Percentiles rank a stretch among this genome's conserved stretches.
Evolutionary conservation across 768 basidiomycete species (phyloP).

Genomic region (Chalciporus pseudorubinellus): DNA sequence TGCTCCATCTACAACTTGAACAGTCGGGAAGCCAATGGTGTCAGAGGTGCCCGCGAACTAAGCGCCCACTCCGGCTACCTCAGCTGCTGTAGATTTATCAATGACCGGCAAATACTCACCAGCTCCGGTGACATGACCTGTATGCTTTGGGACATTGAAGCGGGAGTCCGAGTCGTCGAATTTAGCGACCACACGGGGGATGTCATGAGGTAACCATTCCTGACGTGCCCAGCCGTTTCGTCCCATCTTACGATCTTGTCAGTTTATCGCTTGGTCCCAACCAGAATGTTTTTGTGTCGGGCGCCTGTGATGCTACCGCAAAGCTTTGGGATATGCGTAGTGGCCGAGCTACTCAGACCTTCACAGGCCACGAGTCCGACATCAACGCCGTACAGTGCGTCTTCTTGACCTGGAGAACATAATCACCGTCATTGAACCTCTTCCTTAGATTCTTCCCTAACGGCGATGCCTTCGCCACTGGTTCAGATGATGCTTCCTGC

Average conservation of each 20-base stretch:
- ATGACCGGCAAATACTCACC: conserved; percentile 97
- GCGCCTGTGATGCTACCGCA: conserved; percentile 96
- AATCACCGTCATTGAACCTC: conserved; percentile 5
- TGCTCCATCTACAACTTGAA: conserved; percentile 97
- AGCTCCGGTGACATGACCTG: conserved; percentile 99
- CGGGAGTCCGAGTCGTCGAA: conserved; percentile 95
- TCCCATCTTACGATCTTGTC: conserved; percentile 12
- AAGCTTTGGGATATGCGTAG: conserved; percentile 99
- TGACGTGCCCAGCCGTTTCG: conserved; percentile 3
- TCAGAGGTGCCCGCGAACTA: conserved; percentile 90
- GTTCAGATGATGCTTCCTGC: conserved; percentile 98
- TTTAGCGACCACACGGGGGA: conserved; percentile 99
- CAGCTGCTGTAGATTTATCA: conserved; percentile 97
- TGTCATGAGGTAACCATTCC: conserved; percentile 86
- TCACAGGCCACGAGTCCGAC: conserved; percentile 97
- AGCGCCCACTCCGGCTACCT: conserved; percentile 98
- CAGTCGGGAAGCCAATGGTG: conserved; percentile 66
- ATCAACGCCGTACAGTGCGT: conserved; percentile 98
- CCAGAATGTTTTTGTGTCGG: conserved; percentile 96
- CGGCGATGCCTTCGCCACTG: conserved; percentile 97
- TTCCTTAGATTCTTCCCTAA: conserved; percentile 92
- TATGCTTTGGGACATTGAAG: conserved; percentile 99
- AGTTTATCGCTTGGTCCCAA: conserved; percentile 94
- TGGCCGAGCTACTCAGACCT: conserved; percentile 97
- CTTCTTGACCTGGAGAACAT: conserved; percentile 1